Percentiles rank a stretch among this genome's conserved stretches.
Evolutionary conservation across 805 yeast species (phyloP).

Genomic region (Saturnispora hagleri): DNA sequence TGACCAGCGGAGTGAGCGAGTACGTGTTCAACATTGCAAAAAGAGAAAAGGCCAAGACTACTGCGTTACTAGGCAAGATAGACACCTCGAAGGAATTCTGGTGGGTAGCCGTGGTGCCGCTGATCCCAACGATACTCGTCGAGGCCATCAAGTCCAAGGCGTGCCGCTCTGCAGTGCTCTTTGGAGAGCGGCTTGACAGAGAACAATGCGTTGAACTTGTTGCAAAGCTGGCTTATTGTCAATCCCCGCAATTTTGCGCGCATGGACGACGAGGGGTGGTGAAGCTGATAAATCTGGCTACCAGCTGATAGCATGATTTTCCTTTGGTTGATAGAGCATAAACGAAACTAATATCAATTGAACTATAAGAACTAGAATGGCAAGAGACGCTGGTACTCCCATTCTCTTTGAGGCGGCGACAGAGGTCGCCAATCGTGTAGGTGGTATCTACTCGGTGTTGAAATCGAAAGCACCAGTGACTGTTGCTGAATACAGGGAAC

Average conservation of each 20-base stretch:
- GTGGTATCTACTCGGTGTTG: conserved; percentile 94
- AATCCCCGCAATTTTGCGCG: conserved; percentile 69
- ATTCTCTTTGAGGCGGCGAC: conserved; percentile 90
- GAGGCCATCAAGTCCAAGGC: conserved; percentile 52
- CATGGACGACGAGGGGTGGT: conserved; percentile 78
- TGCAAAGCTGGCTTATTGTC: conserved; percentile 35
- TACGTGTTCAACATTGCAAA: conserved; percentile 7
- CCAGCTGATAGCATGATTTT: background rate
- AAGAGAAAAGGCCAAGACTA: background rate
- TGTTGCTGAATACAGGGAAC: conserved; percentile 80
- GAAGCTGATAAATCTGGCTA: conserved; percentile 18
- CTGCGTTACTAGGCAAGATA: background rate
- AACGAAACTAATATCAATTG: background rate
- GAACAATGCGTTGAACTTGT: conserved; percentile 40
- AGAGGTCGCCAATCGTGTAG: conserved; percentile 95
- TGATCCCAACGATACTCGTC: conserved; percentile 42
- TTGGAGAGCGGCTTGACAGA: conserved; percentile 46
- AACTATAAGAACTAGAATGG: conserved; percentile 32
- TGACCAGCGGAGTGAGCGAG: conserved; percentile 1
- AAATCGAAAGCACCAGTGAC: conserved; percentile 97
- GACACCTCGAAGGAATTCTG: background rate
- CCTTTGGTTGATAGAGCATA: background rate
- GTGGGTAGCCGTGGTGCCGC: conserved; percentile 15
- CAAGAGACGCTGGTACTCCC: conserved; percentile 82
- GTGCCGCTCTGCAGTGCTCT: conserved; percentile 62